Evolutionary conservation across 2,329 filamentous ascomycete species (phyloP).

Genomic region (Hypoxylon sp.): DNA sequence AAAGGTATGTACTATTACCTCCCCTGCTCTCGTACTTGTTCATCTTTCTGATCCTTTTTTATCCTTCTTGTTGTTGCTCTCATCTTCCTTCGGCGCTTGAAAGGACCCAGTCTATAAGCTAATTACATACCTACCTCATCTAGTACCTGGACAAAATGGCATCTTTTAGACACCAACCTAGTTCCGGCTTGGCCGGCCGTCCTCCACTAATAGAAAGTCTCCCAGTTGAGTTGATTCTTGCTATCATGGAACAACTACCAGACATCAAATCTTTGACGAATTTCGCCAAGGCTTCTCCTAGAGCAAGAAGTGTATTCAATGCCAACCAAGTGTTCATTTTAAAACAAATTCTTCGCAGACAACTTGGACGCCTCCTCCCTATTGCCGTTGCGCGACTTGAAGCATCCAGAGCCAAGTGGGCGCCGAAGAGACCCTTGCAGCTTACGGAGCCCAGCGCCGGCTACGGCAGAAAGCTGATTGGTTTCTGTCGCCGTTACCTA

Average conservation of each 20-base stretch:
- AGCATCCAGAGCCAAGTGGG: conserved; percentile 10
- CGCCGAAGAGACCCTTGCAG: not conserved
- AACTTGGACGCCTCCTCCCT: not conserved
- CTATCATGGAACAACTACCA: conserved; percentile 3
- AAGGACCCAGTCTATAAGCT: not conserved
- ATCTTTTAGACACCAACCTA: not conserved
- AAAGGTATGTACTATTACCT: no score
- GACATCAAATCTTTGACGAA: conserved; percentile 7
- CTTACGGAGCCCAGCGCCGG: not conserved
- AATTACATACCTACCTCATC: not conserved
- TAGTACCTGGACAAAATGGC: not conserved
- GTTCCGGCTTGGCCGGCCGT: not conserved
- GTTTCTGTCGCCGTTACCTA: conserved; percentile 6
- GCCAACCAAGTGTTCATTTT: not conserved
- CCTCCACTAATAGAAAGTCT: not conserved
- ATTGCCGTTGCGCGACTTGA: conserved; percentile 16
- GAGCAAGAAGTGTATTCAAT: not conserved
- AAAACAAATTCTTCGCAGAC: not conserved
- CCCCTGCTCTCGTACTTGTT: no score
- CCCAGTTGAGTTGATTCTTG: not conserved
- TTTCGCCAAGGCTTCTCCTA: conserved; percentile 9
- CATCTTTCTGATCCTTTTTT: not conserved
- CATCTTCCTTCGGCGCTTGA: not conserved
- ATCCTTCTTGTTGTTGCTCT: no score
- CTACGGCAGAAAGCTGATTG: not conserved